These are phyloP conservation scores for Alternaria triticina DNA, from an alignment of 2,329 filamentous ascomycete species.

Conservation along the genomic window DNA sequence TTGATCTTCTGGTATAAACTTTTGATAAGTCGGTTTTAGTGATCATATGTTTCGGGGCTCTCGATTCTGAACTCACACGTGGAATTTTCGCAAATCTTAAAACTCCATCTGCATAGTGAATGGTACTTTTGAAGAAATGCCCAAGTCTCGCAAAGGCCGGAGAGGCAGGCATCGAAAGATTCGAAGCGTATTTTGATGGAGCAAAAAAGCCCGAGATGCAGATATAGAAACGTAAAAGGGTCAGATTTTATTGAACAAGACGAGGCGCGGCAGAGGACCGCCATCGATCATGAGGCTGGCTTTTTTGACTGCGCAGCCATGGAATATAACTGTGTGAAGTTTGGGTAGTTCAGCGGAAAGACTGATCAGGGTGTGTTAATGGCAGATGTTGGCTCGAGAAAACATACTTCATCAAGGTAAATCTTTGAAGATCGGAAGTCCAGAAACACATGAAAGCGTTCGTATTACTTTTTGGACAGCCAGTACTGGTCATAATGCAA, in stretches of 20 bases:
- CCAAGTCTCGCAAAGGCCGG: not conserved
- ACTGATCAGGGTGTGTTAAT: not conserved
- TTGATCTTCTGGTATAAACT: not conserved
- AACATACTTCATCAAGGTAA: fast-evolving
- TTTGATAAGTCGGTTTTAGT: not conserved
- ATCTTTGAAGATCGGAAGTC: not conserved
- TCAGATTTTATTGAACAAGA: not conserved
- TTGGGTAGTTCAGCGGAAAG: not conserved
- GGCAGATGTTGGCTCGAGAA: too few species aligned
- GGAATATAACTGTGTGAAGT: not conserved
- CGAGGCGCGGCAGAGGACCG: not conserved
- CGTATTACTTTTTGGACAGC: not conserved
- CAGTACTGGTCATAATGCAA: not conserved
- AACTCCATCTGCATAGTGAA: not conserved
- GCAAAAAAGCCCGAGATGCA: not conserved
- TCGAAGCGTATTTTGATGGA: not conserved
- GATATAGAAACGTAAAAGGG: too few species aligned
- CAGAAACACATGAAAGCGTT: fast-evolving
- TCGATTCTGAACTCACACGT: too few species aligned
- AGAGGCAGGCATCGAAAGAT: not conserved
- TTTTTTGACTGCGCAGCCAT: not conserved
- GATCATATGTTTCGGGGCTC: not conserved
- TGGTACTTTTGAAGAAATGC: not conserved
- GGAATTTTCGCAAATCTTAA: too few species aligned
- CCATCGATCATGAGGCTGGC: not conserved